A percentile compares a stretch with the other conserved stretches of the same genome.
phyloP scores from a whole-genome alignment of 2,329 filamentous ascomycete genomes.

The Rhexocercosporidium sp. region DNA sequence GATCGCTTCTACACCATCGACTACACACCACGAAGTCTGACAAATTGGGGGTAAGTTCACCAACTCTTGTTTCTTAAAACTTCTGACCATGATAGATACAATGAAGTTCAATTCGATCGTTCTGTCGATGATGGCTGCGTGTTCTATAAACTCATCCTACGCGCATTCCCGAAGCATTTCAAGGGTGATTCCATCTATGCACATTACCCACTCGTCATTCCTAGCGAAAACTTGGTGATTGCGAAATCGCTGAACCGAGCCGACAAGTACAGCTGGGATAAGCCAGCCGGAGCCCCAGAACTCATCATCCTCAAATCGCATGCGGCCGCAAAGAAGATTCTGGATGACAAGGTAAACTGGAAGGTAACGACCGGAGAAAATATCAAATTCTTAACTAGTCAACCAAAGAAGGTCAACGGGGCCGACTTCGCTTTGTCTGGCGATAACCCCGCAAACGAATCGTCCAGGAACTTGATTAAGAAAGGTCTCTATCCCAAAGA shows the following conservation, averaged over 20 bases:
- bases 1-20: constrained; percentile 58
- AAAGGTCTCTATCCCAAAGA: constrained; percentile 64
- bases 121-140: constrained; percentile 80
- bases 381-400: constrained; percentile 66
- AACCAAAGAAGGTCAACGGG: constrained; percentile 54
- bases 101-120: constrained; percentile 72
- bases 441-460: constrained; percentile 53
- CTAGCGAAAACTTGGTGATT: constrained; percentile 74
- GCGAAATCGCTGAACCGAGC: constrained; percentile 70
- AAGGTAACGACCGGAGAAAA: constrained; percentile 68
- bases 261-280: constrained; percentile 71
- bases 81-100: constrained; percentile 27
- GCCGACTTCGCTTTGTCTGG: constrained; percentile 62
- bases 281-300: constrained; percentile 57
- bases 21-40: constrained; percentile 68
- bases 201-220: constrained; percentile 60
- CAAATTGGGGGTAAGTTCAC: constrained; percentile 77
- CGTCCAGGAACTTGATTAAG: constrained; percentile 58
- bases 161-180: constrained; percentile 83
- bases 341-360: constrained; percentile 65
- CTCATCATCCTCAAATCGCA: constrained; percentile 65
- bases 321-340: constrained; percentile 63
- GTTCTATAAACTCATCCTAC: constrained; percentile 82
- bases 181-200: constrained; percentile 79
- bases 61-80: background rate